phyloP scores from a whole-genome alignment of 2,329 filamentous ascomycete genomes.

The Penicillium palitans region DNA sequence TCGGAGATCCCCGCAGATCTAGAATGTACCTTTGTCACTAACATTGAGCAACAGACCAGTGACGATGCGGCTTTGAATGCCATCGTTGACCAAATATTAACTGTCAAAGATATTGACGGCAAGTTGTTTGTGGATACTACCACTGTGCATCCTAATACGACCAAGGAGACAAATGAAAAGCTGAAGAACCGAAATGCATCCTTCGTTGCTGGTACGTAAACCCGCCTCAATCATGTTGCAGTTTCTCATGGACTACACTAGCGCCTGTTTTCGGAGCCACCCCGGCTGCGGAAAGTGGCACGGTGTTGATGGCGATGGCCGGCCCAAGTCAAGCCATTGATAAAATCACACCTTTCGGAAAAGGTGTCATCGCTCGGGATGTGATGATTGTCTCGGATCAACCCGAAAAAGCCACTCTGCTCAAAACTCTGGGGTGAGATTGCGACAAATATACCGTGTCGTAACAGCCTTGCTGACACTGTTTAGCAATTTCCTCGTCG shows the following conservation, averaged over 20 bases:
- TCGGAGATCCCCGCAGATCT: background rate
- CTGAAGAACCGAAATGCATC: background rate
- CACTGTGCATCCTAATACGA: slow-evolving; percentile 15
- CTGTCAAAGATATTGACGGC: slow-evolving; percentile 2
- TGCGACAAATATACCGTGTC: too few relatives aligned
- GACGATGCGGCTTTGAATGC: slow-evolving; percentile 3
- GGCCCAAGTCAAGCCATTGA: slow-evolving; percentile 6
- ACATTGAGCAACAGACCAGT: background rate
- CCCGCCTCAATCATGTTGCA: background rate
- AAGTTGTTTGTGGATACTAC: slow-evolving; percentile 17
- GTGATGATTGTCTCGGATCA: slow-evolving; percentile 15
- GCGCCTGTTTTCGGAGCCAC: slow-evolving; percentile 17
- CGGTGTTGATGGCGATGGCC: slow-evolving; percentile 11
- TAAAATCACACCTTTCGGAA: background rate
- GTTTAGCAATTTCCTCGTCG: slow-evolving; percentile 21
- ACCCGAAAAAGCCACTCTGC: slow-evolving; percentile 14
- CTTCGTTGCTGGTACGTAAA: slow-evolving; percentile 7
- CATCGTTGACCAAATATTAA: slow-evolving; percentile 4
- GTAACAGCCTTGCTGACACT: background rate
- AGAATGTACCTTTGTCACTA: background rate
- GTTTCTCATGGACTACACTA: background rate
- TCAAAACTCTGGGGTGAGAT: slow-evolving; percentile 15
- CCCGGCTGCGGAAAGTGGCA: slow-evolving; percentile 11
- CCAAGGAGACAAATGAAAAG: slow-evolving; percentile 1
- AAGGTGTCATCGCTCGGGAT: slow-evolving; percentile 14